phyloP scores from a whole-genome alignment of 441 rosid species.

The Iberis amara region DNA sequence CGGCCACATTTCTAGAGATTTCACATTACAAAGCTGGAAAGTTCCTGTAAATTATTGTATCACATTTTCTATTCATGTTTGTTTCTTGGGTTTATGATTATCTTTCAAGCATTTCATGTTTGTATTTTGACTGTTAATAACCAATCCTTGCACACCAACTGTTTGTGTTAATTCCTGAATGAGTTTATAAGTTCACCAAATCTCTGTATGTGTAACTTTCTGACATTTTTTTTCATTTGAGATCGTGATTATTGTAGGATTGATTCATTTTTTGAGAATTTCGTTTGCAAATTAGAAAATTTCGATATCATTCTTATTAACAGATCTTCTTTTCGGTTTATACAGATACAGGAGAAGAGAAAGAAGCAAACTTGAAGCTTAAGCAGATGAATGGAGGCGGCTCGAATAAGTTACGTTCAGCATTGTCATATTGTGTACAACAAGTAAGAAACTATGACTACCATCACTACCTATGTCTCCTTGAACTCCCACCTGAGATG shows the following conservation, averaged over 20 bases:
- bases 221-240: background rate
- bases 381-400: constrained; percentile 54
- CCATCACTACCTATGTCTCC: constrained; percentile 93
- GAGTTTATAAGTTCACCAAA: background rate
- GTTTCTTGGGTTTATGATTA: background rate
- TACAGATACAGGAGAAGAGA: constrained; percentile 15
- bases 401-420: constrained; percentile 48
- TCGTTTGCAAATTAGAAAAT: too few relatives aligned
- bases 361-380: background rate
- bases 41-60: background rate
- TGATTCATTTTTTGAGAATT: too few relatives aligned
- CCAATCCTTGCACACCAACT: constrained; percentile 20
- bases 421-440: constrained; percentile 75
- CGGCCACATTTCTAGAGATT: background rate
- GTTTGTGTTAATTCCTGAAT: constrained; percentile 27
- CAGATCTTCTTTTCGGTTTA: constrained; percentile 11
- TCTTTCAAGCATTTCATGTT: background rate
- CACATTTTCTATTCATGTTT: constrained; percentile 1
- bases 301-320: constrained; percentile 2
- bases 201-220: background rate
- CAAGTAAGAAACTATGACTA: constrained; percentile 85
- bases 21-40: background rate
- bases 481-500: constrained; percentile 63
- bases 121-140: background rate
- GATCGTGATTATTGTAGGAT: background rate